Percentiles rank a stretch among this genome's conserved stretches.
These are phyloP conservation scores for Agaricus sinodeliciosus DNA, from an alignment of 768 basidiomycete genomes.

Conservation along the genomic window DNA sequence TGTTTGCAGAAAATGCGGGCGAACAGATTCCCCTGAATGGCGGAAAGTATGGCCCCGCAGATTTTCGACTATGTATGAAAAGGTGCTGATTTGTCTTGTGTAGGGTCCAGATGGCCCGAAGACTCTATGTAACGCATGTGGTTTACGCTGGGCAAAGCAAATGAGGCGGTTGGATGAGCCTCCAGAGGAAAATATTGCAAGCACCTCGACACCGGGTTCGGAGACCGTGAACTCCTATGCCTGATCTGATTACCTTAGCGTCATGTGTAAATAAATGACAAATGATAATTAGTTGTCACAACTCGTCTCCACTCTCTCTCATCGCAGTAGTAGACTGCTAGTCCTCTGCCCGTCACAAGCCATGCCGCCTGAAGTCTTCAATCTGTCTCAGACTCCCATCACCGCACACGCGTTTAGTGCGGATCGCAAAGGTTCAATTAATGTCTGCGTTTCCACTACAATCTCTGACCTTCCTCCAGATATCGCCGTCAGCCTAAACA, in stretches of 20 bases:
- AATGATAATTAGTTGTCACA: neutral
- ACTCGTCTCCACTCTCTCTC: neutral
- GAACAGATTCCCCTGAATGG: conserved; percentile 98
- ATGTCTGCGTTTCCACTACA: neutral
- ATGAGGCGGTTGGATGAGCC: conserved; percentile 34
- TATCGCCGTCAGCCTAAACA: conserved; percentile 87
- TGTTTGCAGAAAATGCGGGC: conserved; percentile 88
- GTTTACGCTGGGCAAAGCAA: conserved; percentile 86
- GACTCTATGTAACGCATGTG: conserved; percentile 97
- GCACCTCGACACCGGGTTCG: neutral
- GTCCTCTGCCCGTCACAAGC: conserved; percentile 50
- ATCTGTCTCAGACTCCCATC: conserved; percentile 76
- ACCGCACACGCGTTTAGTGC: conserved; percentile 89
- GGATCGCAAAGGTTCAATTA: conserved; percentile 72
- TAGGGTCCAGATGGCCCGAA: conserved; percentile 93
- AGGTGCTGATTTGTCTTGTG: conserved; percentile 3
- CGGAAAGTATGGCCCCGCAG: conserved; percentile 53
- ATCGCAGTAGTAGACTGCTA: conserved; percentile 79
- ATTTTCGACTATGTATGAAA: neutral
- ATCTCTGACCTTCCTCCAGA: conserved; percentile 40
- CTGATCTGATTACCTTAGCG: neutral
- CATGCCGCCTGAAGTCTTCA: conserved; percentile 70
- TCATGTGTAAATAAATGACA: neutral
- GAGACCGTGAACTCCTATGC: neutral
- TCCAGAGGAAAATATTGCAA: conserved; percentile 11